Evolutionary conservation across 176 grass and related monocot species (phyloP).

Genomic region (Carex pumila): DNA sequence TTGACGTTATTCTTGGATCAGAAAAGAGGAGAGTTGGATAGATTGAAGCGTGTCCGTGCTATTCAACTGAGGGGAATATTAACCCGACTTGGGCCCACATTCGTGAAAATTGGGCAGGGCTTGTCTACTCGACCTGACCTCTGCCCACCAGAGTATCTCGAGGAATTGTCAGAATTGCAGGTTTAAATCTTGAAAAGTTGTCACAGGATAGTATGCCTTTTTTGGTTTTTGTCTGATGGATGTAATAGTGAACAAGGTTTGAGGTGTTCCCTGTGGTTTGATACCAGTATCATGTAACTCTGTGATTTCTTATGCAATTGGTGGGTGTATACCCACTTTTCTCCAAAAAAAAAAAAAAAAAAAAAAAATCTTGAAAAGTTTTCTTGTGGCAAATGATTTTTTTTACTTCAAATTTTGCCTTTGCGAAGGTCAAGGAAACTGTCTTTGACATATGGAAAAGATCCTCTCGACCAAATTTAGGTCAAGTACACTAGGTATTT

Average conservation of each 20-base stretch:
- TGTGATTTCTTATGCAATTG: too few species aligned
- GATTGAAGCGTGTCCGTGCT: slow-evolving; percentile 49
- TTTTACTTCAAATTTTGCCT: background rate
- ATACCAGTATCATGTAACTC: too few species aligned
- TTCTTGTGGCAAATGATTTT: background rate
- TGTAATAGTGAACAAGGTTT: too few species aligned
- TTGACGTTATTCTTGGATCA: slow-evolving; percentile 53
- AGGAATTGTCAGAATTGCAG: slow-evolving; percentile 94
- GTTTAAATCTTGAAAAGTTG: slow-evolving; percentile 20
- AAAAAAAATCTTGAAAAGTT: background rate
- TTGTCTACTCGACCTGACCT: slow-evolving; percentile 84
- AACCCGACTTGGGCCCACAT: slow-evolving; percentile 85
- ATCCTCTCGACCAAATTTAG: background rate
- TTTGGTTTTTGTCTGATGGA: too few species aligned
- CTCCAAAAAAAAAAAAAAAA: background rate
- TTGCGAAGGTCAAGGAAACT: background rate
- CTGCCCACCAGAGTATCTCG: slow-evolving; percentile 83
- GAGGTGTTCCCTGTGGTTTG: too few species aligned
- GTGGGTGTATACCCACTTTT: too few species aligned
- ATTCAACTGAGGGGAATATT: slow-evolving; percentile 68
- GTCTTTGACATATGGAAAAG: background rate
- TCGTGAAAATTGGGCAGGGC: slow-evolving; percentile 96
- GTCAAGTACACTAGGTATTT: background rate
- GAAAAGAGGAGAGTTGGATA: slow-evolving; percentile 38
- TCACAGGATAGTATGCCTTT: too few species aligned